These are phyloP conservation scores for Cucurbita maxima DNA, from an alignment of 306 rosid genomes.

Conservation along the genomic window DNA sequence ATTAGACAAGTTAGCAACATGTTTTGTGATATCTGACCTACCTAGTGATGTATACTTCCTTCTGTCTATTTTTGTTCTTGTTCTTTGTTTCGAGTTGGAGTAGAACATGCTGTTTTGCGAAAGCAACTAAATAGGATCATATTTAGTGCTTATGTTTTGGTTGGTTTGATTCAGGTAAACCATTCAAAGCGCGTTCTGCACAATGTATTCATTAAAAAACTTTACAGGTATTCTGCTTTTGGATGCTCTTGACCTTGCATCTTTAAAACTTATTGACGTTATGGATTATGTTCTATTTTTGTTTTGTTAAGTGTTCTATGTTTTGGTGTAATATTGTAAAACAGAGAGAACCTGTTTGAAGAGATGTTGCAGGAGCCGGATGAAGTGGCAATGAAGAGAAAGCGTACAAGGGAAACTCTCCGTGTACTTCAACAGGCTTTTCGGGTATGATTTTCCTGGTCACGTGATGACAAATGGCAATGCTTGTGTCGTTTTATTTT, in stretches of 20 bases:
- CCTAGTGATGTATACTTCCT: not conserved
- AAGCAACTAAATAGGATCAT: not conserved
- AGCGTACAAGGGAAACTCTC: constrained; percentile 73
- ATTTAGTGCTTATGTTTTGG: not conserved
- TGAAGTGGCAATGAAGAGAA: constrained; percentile 72
- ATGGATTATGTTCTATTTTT: not conserved
- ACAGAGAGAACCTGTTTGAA: constrained; percentile 82
- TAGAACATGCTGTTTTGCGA: not conserved
- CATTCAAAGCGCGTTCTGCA: constrained; percentile 90
- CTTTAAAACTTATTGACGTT: not conserved
- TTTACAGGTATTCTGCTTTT: constrained; percentile 47
- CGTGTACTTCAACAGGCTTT: constrained; percentile 84
- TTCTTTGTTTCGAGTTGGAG: not conserved
- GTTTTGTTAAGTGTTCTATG: constrained; percentile 8
- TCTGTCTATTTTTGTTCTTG: not conserved
- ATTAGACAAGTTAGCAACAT: not conserved
- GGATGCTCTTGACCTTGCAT: not conserved
- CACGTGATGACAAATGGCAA: not conserved
- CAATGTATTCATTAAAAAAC: constrained; percentile 85
- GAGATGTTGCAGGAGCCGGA: constrained; percentile 98
- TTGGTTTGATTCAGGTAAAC: constrained; percentile 49
- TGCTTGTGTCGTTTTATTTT: not conserved
- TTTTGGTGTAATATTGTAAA: constrained; percentile 11
- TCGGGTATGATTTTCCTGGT: constrained; percentile 37
- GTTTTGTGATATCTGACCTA: not conserved